These are phyloP conservation scores for Kwoniella europaea DNA, from an alignment of 768 basidiomycete genomes.

Conservation along the genomic window DNA sequence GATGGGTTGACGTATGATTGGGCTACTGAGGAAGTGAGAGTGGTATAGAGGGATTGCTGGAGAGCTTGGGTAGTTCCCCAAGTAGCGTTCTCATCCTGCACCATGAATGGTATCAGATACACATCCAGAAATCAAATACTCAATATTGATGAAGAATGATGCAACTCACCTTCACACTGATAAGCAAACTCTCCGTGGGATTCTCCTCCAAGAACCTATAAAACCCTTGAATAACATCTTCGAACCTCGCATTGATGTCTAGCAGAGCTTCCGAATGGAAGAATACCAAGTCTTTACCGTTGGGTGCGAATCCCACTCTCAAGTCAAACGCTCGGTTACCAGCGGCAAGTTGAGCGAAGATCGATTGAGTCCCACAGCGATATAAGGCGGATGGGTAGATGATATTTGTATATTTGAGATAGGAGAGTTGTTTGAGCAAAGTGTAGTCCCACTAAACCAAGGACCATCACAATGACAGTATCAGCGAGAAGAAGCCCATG, in stretches of 20 bases:
- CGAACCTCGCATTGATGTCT: slow-evolving; percentile 22
- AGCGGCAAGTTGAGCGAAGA: slow-evolving; percentile 14
- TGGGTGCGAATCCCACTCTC: slow-evolving; percentile 18
- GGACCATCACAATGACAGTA: neutral
- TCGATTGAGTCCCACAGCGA: slow-evolving; percentile 9
- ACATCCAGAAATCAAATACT: too few relatives aligned
- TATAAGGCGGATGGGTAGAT: slow-evolving; percentile 21
- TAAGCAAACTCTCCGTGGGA: slow-evolving; percentile 15
- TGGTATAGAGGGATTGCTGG: slow-evolving; percentile 19
- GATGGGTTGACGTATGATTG: slow-evolving; percentile 16
- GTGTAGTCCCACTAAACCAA: slow-evolving; percentile 24
- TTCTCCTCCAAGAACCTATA: slow-evolving; percentile 24
- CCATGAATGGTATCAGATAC: neutral
- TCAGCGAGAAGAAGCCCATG: neutral
- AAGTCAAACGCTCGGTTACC: slow-evolving; percentile 25
- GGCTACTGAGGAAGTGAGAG: slow-evolving; percentile 11
- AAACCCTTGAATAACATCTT: slow-evolving; percentile 23
- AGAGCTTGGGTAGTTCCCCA: slow-evolving; percentile 1
- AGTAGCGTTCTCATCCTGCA: slow-evolving; percentile 22
- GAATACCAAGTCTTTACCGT: slow-evolving; percentile 20
- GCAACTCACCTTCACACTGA: slow-evolving; percentile 26
- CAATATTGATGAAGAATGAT: too few relatives aligned
- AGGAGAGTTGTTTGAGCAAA: slow-evolving; percentile 15
- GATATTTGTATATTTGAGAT: slow-evolving; percentile 9
- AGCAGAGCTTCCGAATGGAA: slow-evolving; percentile 26